These are phyloP conservation scores for Colletotrichum higginsianum DNA, from an alignment of 2,329 filamentous ascomycete genomes.

Conservation along the genomic window DNA sequence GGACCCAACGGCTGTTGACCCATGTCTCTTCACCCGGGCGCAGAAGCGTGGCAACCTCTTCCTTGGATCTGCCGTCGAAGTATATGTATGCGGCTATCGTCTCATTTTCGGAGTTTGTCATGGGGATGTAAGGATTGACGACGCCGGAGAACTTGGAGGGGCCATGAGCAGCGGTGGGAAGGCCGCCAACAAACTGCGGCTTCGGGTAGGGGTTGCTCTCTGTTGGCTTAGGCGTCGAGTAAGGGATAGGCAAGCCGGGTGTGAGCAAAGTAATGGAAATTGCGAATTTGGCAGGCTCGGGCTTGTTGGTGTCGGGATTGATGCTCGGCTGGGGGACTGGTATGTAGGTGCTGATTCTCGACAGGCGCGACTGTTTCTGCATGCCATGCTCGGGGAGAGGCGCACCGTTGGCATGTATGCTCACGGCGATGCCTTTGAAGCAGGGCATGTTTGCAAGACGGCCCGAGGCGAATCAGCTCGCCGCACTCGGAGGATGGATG, in stretches of 20 bases:
- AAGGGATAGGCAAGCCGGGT: conserved; percentile 88
- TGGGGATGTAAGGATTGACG: conserved; percentile 90
- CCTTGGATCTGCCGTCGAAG: conserved; percentile 94
- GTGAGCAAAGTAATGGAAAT: conserved; percentile 98
- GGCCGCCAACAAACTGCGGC: conserved; percentile 83
- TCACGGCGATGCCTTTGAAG: conserved; percentile 99
- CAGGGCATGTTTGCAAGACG: conserved; percentile 78
- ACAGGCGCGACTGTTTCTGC: conserved; percentile 91
- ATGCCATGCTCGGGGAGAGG: conserved; percentile 94
- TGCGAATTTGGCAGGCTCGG: conserved; percentile 95
- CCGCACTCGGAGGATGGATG: conserved; percentile 3
- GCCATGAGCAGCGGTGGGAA: conserved; percentile 69
- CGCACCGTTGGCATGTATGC: conserved; percentile 86
- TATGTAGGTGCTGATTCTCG: conserved; percentile 97
- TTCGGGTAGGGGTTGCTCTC: conserved; percentile 83
- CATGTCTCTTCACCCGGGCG: conserved; percentile 96
- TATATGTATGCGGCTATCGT: conserved; percentile 99
- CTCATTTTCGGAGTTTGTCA: conserved; percentile 94
- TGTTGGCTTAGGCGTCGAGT: conserved; percentile 88
- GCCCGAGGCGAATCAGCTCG: conserved; percentile 5
- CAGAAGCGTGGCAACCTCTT: conserved; percentile 95
- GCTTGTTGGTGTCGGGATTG: conserved; percentile 73
- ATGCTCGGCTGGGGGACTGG: conserved; percentile 92
- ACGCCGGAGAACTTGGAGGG: conserved; percentile 64
- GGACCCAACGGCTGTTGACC: conserved; percentile 99